Evolutionary conservation across 805 yeast species (phyloP), one percentile per base, ranked within the genome.

Genomic region (Komagataella pseudopastoris): DNA sequence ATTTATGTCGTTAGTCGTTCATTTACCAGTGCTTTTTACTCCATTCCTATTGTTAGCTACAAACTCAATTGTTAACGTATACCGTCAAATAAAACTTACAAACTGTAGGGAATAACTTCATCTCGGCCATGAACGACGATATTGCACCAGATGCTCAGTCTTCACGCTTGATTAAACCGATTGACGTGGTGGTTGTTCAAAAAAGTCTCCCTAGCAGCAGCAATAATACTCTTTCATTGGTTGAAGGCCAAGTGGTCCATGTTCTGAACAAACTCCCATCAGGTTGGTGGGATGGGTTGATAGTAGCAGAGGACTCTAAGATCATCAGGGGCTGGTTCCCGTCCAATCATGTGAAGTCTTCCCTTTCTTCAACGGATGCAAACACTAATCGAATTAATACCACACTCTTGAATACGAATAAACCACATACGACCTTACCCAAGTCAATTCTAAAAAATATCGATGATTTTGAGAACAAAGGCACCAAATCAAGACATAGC

Each of bases 261-360:
- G 93, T 88, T 12, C 61, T 86, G n/a, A 62, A 74, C 14, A 84
- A 83, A 54, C 70, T 78, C 14, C 77, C 75, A 45, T 63, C 79
- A 2, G 86, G 88, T 2, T 88, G 96, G 96, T 87, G 95, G 93
- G 96, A 88, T 63, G 96, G 96, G 8, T 71, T 83, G 16, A 56
- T 70, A 44, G 63, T 61, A 4, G 65, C 64, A 44, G 63, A 67
- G 2, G 75, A 76, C 6, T 74, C 60, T 30, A 64, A 70, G 4
- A 63, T 75, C 5, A 59, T 62, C 45, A 72, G 95, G 60, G 96
- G 96, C 58, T 88, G 96, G 96, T 86, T 88, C 68, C 95, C 96
- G 16, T 76, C 76, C 49, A 77, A 75, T 53, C 82, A 75, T 63
- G 80, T 80, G 23, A 71, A 76, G 48, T 62, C 74, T 1, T 44